phyloP scores from a whole-genome alignment of 1,139 yeast species.

The Yarrowia galli region DNA sequence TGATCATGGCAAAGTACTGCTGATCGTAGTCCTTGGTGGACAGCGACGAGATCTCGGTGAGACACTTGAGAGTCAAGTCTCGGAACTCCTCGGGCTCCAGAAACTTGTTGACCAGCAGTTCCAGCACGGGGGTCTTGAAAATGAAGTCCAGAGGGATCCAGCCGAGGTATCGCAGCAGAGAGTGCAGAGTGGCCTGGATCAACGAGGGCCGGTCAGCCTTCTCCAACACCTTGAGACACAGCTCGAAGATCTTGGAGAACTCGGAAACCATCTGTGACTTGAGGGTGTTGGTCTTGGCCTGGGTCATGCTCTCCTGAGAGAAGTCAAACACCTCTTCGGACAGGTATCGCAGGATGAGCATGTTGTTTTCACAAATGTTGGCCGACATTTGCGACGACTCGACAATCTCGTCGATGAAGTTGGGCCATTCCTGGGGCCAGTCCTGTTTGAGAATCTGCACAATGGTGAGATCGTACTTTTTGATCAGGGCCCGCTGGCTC shows the following conservation, averaged over 20 bases:
- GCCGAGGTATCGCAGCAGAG: constrained; percentile 82
- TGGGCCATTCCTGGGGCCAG: constrained; percentile 99
- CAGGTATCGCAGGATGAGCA: constrained; percentile 85
- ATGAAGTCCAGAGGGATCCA: constrained; percentile 94
- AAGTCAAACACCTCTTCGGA: constrained; percentile 97
- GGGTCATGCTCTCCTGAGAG: constrained; percentile 94
- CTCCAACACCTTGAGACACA: constrained; percentile 92
- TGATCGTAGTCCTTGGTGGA: constrained; percentile 67
- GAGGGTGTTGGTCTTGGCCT: constrained; percentile 85
- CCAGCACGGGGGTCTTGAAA: constrained; percentile 83
- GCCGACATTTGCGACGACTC: constrained; percentile 82
- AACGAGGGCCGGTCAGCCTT: constrained; percentile 84
- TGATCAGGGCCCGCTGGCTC: constrained; percentile 80
- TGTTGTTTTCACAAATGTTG: constrained; percentile 96
- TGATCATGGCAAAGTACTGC: constrained; percentile 74
- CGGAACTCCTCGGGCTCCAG: constrained; percentile 82
- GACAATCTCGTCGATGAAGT: constrained; percentile 92
- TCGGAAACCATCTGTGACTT: constrained; percentile 87
- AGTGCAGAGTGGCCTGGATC: constrained; percentile 82
- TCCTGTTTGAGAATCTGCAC: constrained; percentile 96
- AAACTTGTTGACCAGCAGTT: constrained; percentile 74
- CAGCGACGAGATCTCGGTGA: constrained; percentile 86
- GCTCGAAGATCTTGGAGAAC: constrained; percentile 88
- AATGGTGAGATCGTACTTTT: constrained; percentile 90
- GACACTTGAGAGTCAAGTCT: constrained; percentile 84